Evolutionary conservation across 345 rosid species (phyloP).

Genomic region (Streptanthus diversifolius): DNA sequence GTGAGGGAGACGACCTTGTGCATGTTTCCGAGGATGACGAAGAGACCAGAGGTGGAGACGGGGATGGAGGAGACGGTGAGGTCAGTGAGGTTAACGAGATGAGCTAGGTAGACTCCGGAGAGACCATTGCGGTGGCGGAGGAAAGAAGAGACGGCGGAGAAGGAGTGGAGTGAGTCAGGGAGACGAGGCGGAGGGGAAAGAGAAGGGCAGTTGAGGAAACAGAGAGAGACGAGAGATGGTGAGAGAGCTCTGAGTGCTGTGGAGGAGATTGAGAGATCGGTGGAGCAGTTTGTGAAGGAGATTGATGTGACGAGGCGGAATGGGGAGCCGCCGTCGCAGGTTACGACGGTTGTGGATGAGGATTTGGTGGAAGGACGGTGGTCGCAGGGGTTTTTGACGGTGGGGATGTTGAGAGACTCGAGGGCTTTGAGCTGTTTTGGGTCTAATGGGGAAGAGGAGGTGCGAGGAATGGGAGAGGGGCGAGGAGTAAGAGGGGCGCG

Average conservation of each 20-base stretch:
- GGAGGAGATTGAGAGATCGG: constrained; percentile 56
- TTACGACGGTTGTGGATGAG: constrained; percentile 46
- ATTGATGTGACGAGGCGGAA: constrained; percentile 73
- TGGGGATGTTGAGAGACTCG: constrained; percentile 64
- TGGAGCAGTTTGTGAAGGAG: constrained; percentile 72
- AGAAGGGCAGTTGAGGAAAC: constrained; percentile 65
- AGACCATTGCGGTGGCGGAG: constrained; percentile 59
- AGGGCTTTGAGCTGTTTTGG: constrained; percentile 78
- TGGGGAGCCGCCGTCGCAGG: constrained; percentile 60
- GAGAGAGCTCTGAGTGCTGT: constrained; percentile 73
- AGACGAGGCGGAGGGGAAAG: constrained; percentile 47
- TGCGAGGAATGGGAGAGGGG: constrained; percentile 9
- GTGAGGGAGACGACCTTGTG: constrained; percentile 51
- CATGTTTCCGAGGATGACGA: constrained; percentile 73
- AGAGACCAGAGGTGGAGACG: constrained; percentile 64
- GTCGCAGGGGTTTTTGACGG: constrained; percentile 62
- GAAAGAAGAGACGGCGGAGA: constrained; percentile 61
- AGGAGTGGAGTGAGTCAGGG: constrained; percentile 62
- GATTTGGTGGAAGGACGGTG: constrained; percentile 43
- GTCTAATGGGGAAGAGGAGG: constrained; percentile 54
- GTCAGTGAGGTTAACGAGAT: constrained; percentile 70
- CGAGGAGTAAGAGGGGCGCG: constrained; percentile 10
- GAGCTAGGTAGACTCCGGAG: constrained; percentile 67
- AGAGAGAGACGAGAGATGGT: constrained; percentile 54
- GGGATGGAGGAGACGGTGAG: constrained; percentile 60